Conservation (phyloP, 1,139 yeast genomes). For the Blastobotrys buckinghamii region DNA sequence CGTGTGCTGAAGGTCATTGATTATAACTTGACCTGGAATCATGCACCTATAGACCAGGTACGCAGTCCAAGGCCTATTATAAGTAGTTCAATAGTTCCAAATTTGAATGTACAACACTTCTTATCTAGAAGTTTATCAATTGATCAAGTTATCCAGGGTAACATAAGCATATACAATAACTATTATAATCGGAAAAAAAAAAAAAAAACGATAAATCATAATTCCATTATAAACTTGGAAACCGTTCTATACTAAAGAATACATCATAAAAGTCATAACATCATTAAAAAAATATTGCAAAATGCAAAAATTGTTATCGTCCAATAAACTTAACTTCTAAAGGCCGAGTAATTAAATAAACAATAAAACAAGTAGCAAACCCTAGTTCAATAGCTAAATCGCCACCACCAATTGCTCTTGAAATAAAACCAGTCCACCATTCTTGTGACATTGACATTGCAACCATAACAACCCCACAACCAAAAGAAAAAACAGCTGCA, state of each 20-base stretch:
- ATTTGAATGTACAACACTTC: too few species aligned
- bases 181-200: neutral
- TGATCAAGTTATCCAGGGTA: too few species aligned
- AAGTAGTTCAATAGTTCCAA: too few species aligned
- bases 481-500: slow-evolving; percentile 73
- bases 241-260: neutral
- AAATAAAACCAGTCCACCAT: slow-evolving; percentile 75
- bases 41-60: too few species aligned
- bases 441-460: slow-evolving; percentile 81
- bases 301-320: slow-evolving; percentile 16
- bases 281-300: neutral
- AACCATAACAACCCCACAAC: slow-evolving; percentile 81
- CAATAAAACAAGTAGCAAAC: slow-evolving; percentile 61
- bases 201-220: slow-evolving; percentile 4
- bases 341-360: slow-evolving; percentile 56
- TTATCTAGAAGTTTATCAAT: too few species aligned
- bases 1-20: too few species aligned
- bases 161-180: too few species aligned
- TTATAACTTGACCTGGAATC: too few species aligned
- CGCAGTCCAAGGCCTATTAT: too few species aligned
- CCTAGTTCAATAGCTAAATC: slow-evolving; percentile 86
- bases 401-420: slow-evolving; percentile 81
- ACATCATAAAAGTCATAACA: neutral
- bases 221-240: neutral
- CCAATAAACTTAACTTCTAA: slow-evolving; percentile 42